Evolutionary conservation across 345 rosid genomes (phyloP).

Genomic region (Syzygium grande): DNA sequence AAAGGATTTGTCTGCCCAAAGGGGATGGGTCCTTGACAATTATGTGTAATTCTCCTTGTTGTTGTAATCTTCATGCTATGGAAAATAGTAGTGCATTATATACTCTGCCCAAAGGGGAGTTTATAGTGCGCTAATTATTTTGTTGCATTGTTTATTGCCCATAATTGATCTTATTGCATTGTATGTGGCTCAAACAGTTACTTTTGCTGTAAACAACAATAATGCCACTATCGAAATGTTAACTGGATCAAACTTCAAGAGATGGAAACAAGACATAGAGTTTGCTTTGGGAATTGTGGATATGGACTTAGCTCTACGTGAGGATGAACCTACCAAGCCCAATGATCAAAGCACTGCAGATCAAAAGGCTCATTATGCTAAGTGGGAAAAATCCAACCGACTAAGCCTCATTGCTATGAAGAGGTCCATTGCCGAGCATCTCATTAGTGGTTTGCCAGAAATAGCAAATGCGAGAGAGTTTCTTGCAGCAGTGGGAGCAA

Average conservation of each 20-base stretch:
- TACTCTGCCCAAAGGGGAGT: too few species aligned
- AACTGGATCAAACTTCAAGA: neutral
- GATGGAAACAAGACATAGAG: neutral
- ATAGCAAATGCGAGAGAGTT: neutral
- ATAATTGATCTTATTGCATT: neutral
- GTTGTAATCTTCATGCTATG: too few species aligned
- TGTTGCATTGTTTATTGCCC: too few species aligned
- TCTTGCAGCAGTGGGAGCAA: neutral
- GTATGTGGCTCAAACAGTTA: neutral
- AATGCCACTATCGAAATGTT: neutral
- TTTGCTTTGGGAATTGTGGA: neutral
- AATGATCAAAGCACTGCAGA: neutral
- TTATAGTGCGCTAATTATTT: too few species aligned
- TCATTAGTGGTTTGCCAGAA: neutral
- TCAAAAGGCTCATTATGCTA: neutral
- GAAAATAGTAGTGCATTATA: too few species aligned
- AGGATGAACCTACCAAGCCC: neutral
- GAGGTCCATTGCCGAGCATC: neutral
- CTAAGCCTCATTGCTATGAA: too few species aligned
- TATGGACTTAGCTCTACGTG: neutral
- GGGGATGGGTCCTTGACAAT: too few species aligned
- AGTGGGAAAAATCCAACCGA: neutral
- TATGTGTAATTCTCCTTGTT: too few species aligned
- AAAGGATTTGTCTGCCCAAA: too few species aligned
- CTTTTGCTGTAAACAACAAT: neutral